Conservation (phyloP, 2,329 filamentous ascomycete genomes). For the Emmonsiellopsis sp. region DNA sequence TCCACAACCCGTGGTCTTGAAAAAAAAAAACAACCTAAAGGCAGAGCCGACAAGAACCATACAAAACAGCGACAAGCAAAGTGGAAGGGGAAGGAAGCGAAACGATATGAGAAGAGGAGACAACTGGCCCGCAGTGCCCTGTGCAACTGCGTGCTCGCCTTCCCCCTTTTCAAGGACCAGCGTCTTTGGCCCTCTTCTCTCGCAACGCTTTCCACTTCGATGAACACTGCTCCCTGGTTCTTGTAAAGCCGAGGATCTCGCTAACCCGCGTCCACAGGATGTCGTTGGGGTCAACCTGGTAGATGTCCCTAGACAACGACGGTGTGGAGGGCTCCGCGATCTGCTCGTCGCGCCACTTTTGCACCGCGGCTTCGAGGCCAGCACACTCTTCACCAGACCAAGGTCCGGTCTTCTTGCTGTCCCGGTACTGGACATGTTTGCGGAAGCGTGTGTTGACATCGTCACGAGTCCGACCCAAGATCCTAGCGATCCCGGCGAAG, state of each 20-base stretch:
- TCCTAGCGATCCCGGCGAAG: conserved; percentile 28
- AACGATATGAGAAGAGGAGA: not conserved
- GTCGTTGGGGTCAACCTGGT: conserved; percentile 7
- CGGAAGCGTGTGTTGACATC: conserved; percentile 37
- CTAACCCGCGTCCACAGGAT: conserved; percentile 15
- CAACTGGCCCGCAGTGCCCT: not conserved
- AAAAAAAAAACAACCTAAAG: not conserved
- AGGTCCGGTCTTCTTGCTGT: conserved; percentile 25
- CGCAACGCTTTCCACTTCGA: conserved; percentile 16
- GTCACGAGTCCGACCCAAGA: conserved; percentile 30
- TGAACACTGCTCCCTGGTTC: conserved; percentile 17
- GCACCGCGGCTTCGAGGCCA: conserved; percentile 21
- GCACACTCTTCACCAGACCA: conserved; percentile 29
- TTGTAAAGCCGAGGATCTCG: conserved; percentile 12
- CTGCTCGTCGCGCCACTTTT: conserved; percentile 14
- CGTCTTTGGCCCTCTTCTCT: not conserved
- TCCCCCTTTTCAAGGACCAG: too few species aligned
- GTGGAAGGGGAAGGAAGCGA: not conserved
- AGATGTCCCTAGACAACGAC: conserved; percentile 19
- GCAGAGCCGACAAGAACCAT: not conserved
- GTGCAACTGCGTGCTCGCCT: not conserved
- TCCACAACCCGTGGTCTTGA: too few species aligned
- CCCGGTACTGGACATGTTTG: conserved; percentile 30
- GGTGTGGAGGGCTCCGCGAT: conserved; percentile 18
- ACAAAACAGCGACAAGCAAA: not conserved